Evolutionary conservation across 495 filamentous ascomycete species (phyloP).

Genomic region (Penicillium salamii): DNA sequence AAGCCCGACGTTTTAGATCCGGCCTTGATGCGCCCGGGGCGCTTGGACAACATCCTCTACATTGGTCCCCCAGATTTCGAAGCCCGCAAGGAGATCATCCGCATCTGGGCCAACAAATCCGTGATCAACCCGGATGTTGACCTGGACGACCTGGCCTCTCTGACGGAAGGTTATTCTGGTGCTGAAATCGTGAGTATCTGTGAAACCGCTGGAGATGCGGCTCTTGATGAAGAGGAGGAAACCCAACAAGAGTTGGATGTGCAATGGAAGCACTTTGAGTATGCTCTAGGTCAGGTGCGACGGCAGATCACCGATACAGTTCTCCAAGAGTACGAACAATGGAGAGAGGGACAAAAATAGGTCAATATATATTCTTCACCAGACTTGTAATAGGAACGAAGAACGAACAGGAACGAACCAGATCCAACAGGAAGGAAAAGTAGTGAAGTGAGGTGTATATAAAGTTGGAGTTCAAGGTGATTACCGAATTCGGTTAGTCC

Average conservation of each 20-base stretch:
- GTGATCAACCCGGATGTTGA: conserved; percentile 65
- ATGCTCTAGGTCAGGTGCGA: conserved; percentile 59
- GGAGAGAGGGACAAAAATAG: conserved; percentile 43
- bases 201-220: conserved; percentile 59
- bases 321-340: conserved; percentile 63
- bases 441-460: neutral
- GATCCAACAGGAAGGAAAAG: too few relatives aligned
- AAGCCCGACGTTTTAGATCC: conserved; percentile 81
- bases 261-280: conserved; percentile 59
- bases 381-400: too few relatives aligned
- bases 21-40: conserved; percentile 81
- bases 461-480: conserved; percentile 8
- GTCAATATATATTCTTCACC: too few relatives aligned
- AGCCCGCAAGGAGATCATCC: conserved; percentile 74
- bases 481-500: conserved; percentile 17
- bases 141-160: conserved; percentile 59
- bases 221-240: conserved; percentile 52
- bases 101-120: conserved; percentile 60
- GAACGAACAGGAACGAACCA: too few relatives aligned
- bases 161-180: conserved; percentile 79
- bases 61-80: conserved; percentile 78
- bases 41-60: conserved; percentile 87
- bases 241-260: conserved; percentile 49
- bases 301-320: conserved; percentile 68
- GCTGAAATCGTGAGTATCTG: conserved; percentile 87